These are phyloP conservation scores for Asterionellopsis glacialis DNA, from an alignment of 108 stramenopile genomes.

Conservation along the genomic window DNA sequence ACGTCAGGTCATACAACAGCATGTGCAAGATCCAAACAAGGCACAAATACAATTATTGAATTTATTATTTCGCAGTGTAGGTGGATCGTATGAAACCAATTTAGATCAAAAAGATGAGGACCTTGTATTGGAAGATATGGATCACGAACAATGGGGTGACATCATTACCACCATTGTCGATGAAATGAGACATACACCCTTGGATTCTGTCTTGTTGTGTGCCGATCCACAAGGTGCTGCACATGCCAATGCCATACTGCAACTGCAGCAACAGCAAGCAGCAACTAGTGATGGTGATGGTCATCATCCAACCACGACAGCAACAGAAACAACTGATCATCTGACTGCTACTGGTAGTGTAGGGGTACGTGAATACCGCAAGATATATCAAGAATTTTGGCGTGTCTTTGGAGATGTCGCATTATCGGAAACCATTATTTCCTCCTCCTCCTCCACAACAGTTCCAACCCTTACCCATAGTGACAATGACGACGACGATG, in stretches of 20 bases:
- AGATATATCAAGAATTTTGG: slow-evolving; percentile 80
- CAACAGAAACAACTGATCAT: background rate
- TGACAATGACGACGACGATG: slow-evolving; percentile 10
- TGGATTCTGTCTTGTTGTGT: slow-evolving; percentile 43
- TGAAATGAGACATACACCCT: slow-evolving; percentile 63
- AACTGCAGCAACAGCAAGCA: background rate
- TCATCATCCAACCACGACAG: too few species aligned
- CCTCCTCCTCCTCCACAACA: too few species aligned
- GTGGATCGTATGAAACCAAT: slow-evolving; percentile 40
- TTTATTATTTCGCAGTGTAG: slow-evolving; percentile 79
- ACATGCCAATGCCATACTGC: background rate
- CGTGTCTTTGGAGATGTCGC: slow-evolving; percentile 54
- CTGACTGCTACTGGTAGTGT: background rate
- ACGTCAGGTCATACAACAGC: slow-evolving; percentile 19
- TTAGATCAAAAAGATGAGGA: slow-evolving; percentile 16
- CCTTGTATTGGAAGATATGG: slow-evolving; percentile 58
- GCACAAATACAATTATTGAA: slow-evolving; percentile 59
- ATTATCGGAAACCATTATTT: background rate
- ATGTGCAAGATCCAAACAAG: slow-evolving; percentile 47
- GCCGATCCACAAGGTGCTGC: slow-evolving; percentile 38
- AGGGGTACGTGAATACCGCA: slow-evolving; percentile 42
- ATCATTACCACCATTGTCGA: slow-evolving; percentile 66
- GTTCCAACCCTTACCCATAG: background rate
- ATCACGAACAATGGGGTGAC: slow-evolving; percentile 61
- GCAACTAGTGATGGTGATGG: background rate